Evolutionary conservation across 345 rosid genomes (phyloP), one percentile per base, ranked within the genome.

Genomic region (Lepidium africanum): DNA sequence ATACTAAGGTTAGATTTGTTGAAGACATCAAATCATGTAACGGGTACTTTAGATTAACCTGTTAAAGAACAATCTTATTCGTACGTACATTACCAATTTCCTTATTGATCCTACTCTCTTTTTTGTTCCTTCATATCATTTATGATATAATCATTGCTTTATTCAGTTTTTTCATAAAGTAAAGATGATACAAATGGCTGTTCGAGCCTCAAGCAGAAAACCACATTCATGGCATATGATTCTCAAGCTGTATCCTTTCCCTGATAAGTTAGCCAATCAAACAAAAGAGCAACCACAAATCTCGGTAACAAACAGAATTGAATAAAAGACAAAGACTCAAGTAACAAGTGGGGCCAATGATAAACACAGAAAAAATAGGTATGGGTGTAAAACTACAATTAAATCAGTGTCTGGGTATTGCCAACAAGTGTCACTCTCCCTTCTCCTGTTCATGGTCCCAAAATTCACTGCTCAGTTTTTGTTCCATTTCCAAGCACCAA

Each of bases 321-420:
- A 32, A 45, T 14, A 36, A 32, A 47, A 12, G 69, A 61, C 65
- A 74, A 68, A 32, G 10, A 5, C 39, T 50, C 11, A 4, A 49
- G 73, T 43, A 59, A 59, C 67, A 74, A 53, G 74, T 74, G 69
- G 78, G 78, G 68, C 78, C 69, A 68, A 60, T 66, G 74, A 68
- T 64, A 68, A 51, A 38, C 63, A 68, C 74, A 67, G 69, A 74
- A 61, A 30, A 60, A 54, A 61, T 60, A 68, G 38, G 70, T 43
- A 59, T 59, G 72, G 72, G 72, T 2, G 40, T 9, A 17, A 63
- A 70, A 8, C 15, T 43, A 30, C 39, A 67, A 74, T 13, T 52
- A 6, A 67, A 74, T 45, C 51, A 66, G 63, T 60, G 67, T 67
- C 39, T 74, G 73, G 32, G 39, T 45, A 61, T 38, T 16, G 69